phyloP scores from a whole-genome alignment of 257 asterid genomes.

The Fraxinus pennsylvanica region DNA sequence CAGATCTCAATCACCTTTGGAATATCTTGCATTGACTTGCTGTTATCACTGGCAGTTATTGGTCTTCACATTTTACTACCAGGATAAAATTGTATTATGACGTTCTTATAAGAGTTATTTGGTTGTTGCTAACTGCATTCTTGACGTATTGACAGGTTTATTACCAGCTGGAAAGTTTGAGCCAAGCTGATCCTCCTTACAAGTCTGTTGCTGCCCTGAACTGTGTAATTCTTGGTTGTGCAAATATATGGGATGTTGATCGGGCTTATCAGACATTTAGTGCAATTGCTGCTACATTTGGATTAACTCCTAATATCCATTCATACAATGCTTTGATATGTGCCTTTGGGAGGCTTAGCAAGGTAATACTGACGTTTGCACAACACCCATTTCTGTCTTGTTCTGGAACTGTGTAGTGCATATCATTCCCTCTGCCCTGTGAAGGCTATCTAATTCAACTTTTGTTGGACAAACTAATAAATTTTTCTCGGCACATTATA shows the following conservation, averaged over 20 bases:
- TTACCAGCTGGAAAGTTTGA: constrained; percentile 86
- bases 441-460: constrained; percentile 1
- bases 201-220: constrained; percentile 89
- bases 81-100: constrained; percentile 9
- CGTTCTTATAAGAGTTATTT: constrained; percentile 15
- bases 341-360: constrained; percentile 74
- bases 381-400: constrained; percentile 5
- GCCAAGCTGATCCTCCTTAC: constrained; percentile 62
- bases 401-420: background rate
- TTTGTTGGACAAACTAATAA: background rate
- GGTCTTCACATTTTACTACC: constrained; percentile 2
- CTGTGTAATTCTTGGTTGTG: constrained; percentile 91
- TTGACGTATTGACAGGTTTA: constrained; percentile 64
- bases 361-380: constrained; percentile 49
- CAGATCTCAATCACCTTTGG: constrained; percentile 4
- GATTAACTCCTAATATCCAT: constrained; percentile 73
- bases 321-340: constrained; percentile 83
- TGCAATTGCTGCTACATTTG: constrained; percentile 67
- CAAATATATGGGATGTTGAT: constrained; percentile 91
- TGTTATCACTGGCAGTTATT: constrained; percentile 10
- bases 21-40: constrained; percentile 6
- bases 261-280: constrained; percentile 91
- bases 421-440: background rate
- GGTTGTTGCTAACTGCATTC: constrained; percentile 24
- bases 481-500: too few relatives aligned